A percentile compares a stretch with the other conserved stretches of the same genome.
These are phyloP conservation scores for Exophiala sp. DNA, from an alignment of 2,329 filamentous ascomycete genomes.

Conservation along the genomic window DNA sequence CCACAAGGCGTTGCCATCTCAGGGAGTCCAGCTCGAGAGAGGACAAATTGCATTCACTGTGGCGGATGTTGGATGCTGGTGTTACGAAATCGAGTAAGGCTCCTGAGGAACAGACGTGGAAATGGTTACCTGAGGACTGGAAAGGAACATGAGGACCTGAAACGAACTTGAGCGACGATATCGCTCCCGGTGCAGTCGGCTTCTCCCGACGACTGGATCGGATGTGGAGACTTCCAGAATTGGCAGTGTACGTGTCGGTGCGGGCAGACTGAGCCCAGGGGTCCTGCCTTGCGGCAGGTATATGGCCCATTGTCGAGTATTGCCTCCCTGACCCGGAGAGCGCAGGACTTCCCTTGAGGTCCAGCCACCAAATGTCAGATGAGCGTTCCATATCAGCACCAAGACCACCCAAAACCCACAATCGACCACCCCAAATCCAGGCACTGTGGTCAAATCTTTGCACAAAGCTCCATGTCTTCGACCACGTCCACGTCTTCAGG, in stretches of 20 bases:
- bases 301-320: conserved; percentile 20
- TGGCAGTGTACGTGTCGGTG: conserved; percentile 62
- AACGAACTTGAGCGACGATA: conserved; percentile 84
- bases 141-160: conserved; percentile 80
- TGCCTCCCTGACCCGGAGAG: conserved; percentile 47
- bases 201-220: conserved; percentile 47
- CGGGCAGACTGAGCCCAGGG: conserved; percentile 37
- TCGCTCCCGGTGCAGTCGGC: conserved; percentile 69
- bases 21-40: conserved; percentile 79
- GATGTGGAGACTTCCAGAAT: conserved; percentile 57
- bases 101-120: conserved; percentile 89
- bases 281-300: conserved; percentile 31
- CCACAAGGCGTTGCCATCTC: conserved; percentile 90
- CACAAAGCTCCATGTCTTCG: conserved; percentile 89
- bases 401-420: conserved; percentile 95
- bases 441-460: conserved; percentile 90
- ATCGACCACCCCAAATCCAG: conserved; percentile 83
- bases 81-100: conserved; percentile 92
- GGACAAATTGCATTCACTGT: conserved; percentile 83
- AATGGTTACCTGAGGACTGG: conserved; percentile 86
- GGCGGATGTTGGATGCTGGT: conserved; percentile 77
- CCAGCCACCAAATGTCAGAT: conserved; percentile 94
- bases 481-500: conserved; percentile 97
- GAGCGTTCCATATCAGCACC: conserved; percentile 96
- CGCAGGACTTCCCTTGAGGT: conserved; percentile 82